Evolutionary conservation across 2,329 filamentous ascomycete genomes (phyloP).

Genomic region (Penicillium rolfsii): DNA sequence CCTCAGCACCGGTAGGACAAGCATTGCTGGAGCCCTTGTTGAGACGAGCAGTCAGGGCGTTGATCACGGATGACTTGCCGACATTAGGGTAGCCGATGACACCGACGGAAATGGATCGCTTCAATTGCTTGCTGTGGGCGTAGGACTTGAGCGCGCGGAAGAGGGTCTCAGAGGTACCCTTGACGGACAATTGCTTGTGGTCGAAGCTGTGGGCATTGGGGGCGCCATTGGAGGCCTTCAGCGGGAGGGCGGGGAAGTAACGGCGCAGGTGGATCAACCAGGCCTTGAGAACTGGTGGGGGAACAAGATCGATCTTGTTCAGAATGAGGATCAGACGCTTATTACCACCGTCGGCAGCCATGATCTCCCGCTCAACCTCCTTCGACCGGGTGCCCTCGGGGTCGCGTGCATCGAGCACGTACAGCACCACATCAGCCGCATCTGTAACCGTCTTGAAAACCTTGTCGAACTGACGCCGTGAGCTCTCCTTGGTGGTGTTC

Average conservation of each 20-base stretch:
- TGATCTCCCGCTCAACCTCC: constrained; percentile 86
- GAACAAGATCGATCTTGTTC: constrained; percentile 94
- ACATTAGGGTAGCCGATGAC: constrained; percentile 97
- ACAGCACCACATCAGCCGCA: constrained; percentile 85
- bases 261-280: constrained; percentile 85
- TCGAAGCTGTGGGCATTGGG: constrained; percentile 89
- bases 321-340: constrained; percentile 89
- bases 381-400: constrained; percentile 88
- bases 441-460: constrained; percentile 93
- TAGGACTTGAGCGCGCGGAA: constrained; percentile 91
- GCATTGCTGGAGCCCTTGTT: constrained; percentile 65
- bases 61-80: constrained; percentile 95
- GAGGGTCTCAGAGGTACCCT: constrained; percentile 80
- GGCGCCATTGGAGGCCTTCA: constrained; percentile 80
- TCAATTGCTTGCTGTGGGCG: constrained; percentile 78
- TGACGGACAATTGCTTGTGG: constrained; percentile 84
- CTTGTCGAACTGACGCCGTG: constrained; percentile 89
- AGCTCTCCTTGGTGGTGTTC: constrained; percentile 58
- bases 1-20: constrained; percentile 87
- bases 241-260: constrained; percentile 87
- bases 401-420: constrained; percentile 89
- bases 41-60: constrained; percentile 79
- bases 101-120: constrained; percentile 86
- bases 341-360: constrained; percentile 79
- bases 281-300: constrained; percentile 75